Evolutionary conservation across 139 green algal genomes (phyloP).

Genomic region (Picocystis salinarum): DNA sequence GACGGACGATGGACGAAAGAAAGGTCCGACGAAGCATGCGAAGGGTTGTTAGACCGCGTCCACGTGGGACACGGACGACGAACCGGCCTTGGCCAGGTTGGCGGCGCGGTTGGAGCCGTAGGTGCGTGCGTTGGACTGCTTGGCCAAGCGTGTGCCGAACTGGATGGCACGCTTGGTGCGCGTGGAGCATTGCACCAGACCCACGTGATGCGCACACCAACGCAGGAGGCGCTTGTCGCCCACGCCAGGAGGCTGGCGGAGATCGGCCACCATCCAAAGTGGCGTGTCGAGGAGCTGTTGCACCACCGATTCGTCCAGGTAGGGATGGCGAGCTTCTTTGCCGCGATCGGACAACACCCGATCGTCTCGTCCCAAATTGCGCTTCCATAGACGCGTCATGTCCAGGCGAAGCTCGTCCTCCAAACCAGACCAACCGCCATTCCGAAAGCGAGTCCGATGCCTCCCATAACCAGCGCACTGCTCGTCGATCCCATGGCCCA

Average conservation of each 20-base stretch:
- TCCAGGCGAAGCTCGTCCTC: conserved; percentile 59
- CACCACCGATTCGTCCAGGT: conserved; percentile 72
- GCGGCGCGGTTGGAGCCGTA: conserved; percentile 61
- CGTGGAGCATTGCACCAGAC: conserved; percentile 34
- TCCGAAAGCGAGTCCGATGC: conserved; percentile 52
- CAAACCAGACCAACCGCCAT: conserved; percentile 18
- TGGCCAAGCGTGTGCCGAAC: conserved; percentile 71
- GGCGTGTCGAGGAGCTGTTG: conserved; percentile 21
- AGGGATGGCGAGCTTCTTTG: conserved; percentile 64
- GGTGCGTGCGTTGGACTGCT: conserved; percentile 48
- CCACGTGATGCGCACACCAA: conserved; percentile 25
- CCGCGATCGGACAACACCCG: conserved; percentile 59
- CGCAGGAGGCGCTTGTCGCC: conserved; percentile 82
- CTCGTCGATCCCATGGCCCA: conserved; percentile 88
- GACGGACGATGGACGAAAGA: no score
- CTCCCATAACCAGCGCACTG: conserved; percentile 78
- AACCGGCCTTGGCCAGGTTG: conserved; percentile 41
- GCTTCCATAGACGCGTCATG: conserved; percentile 59
- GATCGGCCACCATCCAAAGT: conserved; percentile 27
- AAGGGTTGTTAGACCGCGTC: no score
- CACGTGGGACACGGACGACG: no score
- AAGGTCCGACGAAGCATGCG: no score
- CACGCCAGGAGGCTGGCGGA: conserved; percentile 13
- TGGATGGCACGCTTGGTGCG: conserved; percentile 78
- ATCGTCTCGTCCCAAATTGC: conserved; percentile 87